Base-by-base conservation (phyloP, 345 rosid species). In the Nephelium lappaceum region DNA sequence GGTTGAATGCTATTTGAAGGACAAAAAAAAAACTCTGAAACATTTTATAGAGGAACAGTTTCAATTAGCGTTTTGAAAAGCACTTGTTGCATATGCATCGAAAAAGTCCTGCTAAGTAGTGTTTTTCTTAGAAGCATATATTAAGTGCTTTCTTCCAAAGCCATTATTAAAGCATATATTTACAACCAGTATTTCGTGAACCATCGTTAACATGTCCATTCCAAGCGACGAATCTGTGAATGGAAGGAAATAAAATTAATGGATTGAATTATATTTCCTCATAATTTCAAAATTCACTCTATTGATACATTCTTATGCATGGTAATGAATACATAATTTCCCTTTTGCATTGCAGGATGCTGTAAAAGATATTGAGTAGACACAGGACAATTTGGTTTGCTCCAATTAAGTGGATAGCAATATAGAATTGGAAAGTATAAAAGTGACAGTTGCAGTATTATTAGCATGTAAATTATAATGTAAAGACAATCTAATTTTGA, bases 301-400 rank as follows among this genome's bases (percentile, higher is more conserved):
- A 25, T 19, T 25, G 21, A 25, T 25, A 15, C 27, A 19, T 25
- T 11, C 45, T 67, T 61, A 6, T 15, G 14, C 41, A 66, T 51
- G n/a, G 58, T 9, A 21, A 25, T 53, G 7, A 19, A 53, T 51
- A 47, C 6, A 8, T 14, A 11, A 31, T 31, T 6, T 23, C n/a
- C 41, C 4, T 36, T 75, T 11, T 31, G n/a, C 25, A 9, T 76
- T 86, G 83, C 89, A 92, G 96, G 94, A 92, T 81, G 96, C 94
- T 10, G 83, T 92, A 8, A 89, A 89, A 76, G 96, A 90, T 67
- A 92, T 89, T 5, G 93, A 90, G 69, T 88, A 84, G 85, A 79
- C 58, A 55, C 18, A 23, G 8, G 39, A 38, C 49, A 45, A 6
- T 11, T 65, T n/a, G 18, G 21, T 49, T 31, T 64, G 45, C n/a